Evolutionary conservation across 768 basidiomycete genomes (phyloP), one percentile per base, ranked within the genome.

Genomic region (Leccinum subgranulosum): DNA sequence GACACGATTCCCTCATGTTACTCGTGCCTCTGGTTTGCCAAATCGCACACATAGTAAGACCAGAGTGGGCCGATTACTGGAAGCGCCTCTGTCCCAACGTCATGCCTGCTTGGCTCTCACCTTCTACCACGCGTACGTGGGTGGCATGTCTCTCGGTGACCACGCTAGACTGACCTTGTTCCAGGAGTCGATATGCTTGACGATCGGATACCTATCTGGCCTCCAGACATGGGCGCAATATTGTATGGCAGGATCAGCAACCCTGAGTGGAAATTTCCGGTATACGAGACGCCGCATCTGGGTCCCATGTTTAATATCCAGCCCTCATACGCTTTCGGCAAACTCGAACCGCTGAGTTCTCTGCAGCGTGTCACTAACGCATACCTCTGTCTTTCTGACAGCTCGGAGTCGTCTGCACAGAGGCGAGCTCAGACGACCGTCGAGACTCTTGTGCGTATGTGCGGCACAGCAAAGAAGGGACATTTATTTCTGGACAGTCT

Each of bases 31-130:
- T 90, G 29, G 79, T 91, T 29, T 88, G 87, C 66, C 76, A 77
- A 5, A 70, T 89, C 56, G 85, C 87, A 54, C 66, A 80, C 23
- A 74, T 82, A 14, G 80, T 91, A 15, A 83, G 90, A 19, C 84
- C 86, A 0, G 93, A 93, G 66, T 96, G 94, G 94, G 84, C 84
- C 6, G 93, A 97, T 72, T 94, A 94, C 67, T 96, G 94, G 94
- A 87, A 88, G 65, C 81, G 93, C 12, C 74, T 92, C 43, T 84
- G 85, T 63, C 90, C 92, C 4, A 80, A 82, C 47, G 79, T 79
- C 27, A 74, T 81, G 61, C 72, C 75, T n/a, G 69, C 72, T 28
- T 90, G 90, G 91, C 83, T 84, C 2, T 76, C 79, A 2, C 73
- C 80, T 15, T 66, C 73, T 3, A 74, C 70, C 34, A 64, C 75